A percentile compares a stretch with the other conserved stretches of the same genome.
phyloP scores from a whole-genome alignment of 257 asterid genomes.

The Eucommia ulmoides region DNA sequence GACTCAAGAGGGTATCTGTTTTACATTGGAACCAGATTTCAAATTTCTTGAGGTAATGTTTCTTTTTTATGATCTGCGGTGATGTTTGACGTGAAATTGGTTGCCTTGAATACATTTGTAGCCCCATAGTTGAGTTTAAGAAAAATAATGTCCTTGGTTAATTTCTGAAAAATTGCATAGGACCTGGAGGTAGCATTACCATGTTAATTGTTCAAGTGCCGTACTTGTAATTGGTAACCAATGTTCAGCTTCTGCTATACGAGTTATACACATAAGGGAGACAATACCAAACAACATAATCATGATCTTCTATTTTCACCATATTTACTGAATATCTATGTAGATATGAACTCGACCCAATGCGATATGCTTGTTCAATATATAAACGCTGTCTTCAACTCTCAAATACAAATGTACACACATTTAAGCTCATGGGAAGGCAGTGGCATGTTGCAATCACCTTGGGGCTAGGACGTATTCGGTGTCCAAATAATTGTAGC shows the following conservation, averaged over 20 bases:
- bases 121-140: background rate
- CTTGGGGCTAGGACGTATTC: too few relatives aligned
- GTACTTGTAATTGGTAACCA: background rate
- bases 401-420: too few relatives aligned
- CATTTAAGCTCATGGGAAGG: too few relatives aligned
- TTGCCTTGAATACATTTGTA: background rate
- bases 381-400: too few relatives aligned
- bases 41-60: slow-evolving; percentile 87
- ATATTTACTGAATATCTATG: too few relatives aligned
- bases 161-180: background rate
- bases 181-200: background rate
- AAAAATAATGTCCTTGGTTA: background rate
- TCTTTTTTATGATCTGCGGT: background rate
- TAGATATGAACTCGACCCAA: too few relatives aligned
- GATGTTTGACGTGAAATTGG: background rate
- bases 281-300: too few relatives aligned
- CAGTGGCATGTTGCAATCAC: too few relatives aligned
- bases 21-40: slow-evolving; percentile 80
- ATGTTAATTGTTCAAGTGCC: background rate
- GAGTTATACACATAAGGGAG: background rate
- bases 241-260: background rate
- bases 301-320: too few relatives aligned
- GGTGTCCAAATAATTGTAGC: too few relatives aligned
- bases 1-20: slow-evolving; percentile 99
- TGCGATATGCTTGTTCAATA: too few relatives aligned